phyloP scores from a whole-genome alignment of 768 basidiomycete species.

The Calocybe cyanea region DNA sequence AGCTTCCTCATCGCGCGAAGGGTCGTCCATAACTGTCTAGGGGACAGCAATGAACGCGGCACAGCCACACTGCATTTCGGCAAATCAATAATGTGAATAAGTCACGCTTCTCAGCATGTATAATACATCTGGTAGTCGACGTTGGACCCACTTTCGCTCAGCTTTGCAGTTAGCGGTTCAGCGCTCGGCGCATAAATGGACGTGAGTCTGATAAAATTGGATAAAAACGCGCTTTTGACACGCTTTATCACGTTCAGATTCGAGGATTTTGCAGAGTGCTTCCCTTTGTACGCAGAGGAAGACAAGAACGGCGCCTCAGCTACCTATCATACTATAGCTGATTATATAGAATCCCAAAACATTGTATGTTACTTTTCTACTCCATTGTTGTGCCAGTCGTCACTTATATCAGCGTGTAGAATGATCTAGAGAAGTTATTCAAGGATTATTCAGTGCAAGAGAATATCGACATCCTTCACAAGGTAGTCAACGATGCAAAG shows the following conservation, averaged over 20 bases:
- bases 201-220: slow-evolving; percentile 27
- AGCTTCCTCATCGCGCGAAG: slow-evolving; percentile 34
- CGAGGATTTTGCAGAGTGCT: slow-evolving; percentile 62
- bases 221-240: not conserved
- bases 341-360: slow-evolving; percentile 68
- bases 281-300: slow-evolving; percentile 61
- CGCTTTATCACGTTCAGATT: slow-evolving; percentile 30
- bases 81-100: not conserved
- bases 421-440: slow-evolving; percentile 66
- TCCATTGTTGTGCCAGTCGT: not conserved
- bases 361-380: slow-evolving; percentile 28
- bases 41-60: slow-evolving; percentile 3
- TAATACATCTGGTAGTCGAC: slow-evolving; percentile 45
- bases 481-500: slow-evolving; percentile 65
- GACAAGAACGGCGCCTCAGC: slow-evolving; percentile 59
- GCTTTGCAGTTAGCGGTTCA: slow-evolving; percentile 55
- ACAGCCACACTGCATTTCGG: slow-evolving; percentile 11
- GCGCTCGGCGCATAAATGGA: slow-evolving; percentile 56
- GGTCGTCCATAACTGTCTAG: slow-evolving; percentile 23
- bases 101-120: slow-evolving; percentile 27
- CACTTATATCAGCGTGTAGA: slow-evolving; percentile 30
- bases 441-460: slow-evolving; percentile 63
- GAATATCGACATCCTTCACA: slow-evolving; percentile 68
- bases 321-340: slow-evolving; percentile 62
- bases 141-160: slow-evolving; percentile 55